phyloP scores from a whole-genome alignment of 2,329 filamentous ascomycete species.

The Eurotiales sp. region DNA sequence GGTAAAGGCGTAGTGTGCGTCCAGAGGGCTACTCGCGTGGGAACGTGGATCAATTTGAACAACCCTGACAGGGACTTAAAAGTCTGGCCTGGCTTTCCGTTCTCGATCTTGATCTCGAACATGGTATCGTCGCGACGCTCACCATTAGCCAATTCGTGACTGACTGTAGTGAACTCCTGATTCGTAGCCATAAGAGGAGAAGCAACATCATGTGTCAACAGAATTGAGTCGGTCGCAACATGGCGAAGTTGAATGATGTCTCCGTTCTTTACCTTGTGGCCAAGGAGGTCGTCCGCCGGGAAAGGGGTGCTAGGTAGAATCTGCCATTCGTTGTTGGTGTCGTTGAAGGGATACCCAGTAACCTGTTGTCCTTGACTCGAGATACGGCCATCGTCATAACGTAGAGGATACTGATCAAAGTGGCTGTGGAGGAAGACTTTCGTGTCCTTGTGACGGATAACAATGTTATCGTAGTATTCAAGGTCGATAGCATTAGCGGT shows the following conservation, averaged over 20 bases:
- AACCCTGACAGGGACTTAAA: conserved; percentile 89
- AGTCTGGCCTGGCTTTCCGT: conserved; percentile 72
- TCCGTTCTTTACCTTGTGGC: conserved; percentile 71
- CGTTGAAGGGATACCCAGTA: conserved; percentile 95
- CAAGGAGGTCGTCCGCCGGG: conserved; percentile 53
- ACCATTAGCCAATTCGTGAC: conserved; percentile 66
- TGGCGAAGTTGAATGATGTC: conserved; percentile 85
- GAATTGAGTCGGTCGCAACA: conserved; percentile 75
- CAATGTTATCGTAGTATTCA: conserved; percentile 84
- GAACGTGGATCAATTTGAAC: conserved; percentile 93
- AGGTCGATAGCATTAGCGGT: conserved; percentile 79
- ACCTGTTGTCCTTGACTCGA: conserved; percentile 98
- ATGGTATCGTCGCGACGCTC: conserved; percentile 81
- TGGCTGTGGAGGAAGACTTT: conserved; percentile 96
- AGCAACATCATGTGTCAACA: conserved; percentile 93
- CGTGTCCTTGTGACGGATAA: conserved; percentile 93
- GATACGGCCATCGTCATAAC: conserved; percentile 95
- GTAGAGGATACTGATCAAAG: conserved; percentile 78
- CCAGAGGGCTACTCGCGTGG: conserved; percentile 98
- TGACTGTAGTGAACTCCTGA: conserved; percentile 91
- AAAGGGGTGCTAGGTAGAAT: conserved; percentile 65
- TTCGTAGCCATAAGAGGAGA: conserved; percentile 96
- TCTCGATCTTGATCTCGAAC: conserved; percentile 88
- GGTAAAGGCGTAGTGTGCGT: conserved; percentile 93
- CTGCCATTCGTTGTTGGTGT: conserved; percentile 99